These are phyloP conservation scores for Lagerstroemia speciosa DNA, from an alignment of 345 rosid genomes.

Conservation along the genomic window DNA sequence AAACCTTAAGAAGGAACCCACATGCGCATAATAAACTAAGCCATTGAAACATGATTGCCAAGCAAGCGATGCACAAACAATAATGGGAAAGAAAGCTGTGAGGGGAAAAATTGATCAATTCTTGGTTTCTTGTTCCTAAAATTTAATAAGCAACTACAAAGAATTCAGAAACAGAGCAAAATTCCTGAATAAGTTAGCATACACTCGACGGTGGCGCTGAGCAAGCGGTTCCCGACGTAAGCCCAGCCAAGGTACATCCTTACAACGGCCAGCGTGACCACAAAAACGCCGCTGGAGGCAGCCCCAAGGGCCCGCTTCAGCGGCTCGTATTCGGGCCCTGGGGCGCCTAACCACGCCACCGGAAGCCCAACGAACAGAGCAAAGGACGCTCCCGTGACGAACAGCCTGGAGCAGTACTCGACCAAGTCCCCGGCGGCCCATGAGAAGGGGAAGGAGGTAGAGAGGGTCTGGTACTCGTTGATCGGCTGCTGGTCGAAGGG, in stretches of 20 bases:
- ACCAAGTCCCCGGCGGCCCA: conserved; percentile 63
- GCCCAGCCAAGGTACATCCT: conserved; percentile 99
- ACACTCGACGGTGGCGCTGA: conserved; percentile 94
- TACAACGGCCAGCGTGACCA: conserved; percentile 74
- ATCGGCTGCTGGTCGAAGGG: conserved; percentile 78
- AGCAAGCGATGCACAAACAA: too few relatives aligned
- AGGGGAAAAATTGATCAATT: background rate
- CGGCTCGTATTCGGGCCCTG: conserved; percentile 59
- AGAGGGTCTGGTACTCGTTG: conserved; percentile 73
- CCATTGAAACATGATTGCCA: background rate
- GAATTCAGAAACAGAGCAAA: background rate
- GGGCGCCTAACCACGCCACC: conserved; percentile 75
- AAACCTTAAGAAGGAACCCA: background rate
- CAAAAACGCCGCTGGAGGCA: conserved; percentile 63
- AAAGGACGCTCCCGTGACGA: conserved; percentile 65
- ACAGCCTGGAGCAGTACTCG: conserved; percentile 47
- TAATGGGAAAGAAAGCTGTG: background rate
- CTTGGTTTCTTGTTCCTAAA: background rate
- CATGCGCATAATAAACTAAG: background rate
- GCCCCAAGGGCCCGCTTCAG: conserved; percentile 46
- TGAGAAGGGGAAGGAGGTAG: conserved; percentile 78
- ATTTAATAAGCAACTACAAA: background rate
- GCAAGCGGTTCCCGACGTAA: conserved; percentile 89
- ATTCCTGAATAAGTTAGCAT: conserved; percentile 3
- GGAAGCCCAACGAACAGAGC: conserved; percentile 66